phyloP scores from a whole-genome alignment of 2,329 filamentous ascomycete genomes.

The Neopestalotiopsis rosae region DNA sequence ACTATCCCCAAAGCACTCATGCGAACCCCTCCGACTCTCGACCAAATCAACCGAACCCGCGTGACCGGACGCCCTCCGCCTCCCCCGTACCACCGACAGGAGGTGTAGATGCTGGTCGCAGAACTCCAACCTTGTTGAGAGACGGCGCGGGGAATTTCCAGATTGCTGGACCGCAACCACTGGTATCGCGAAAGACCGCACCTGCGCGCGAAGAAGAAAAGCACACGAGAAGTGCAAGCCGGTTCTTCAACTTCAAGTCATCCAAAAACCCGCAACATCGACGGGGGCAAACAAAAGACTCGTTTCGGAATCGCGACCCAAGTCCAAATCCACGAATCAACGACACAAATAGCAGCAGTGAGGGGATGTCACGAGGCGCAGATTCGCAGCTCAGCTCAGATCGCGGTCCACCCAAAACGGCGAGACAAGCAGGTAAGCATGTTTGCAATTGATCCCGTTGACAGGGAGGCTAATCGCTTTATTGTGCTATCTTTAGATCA shows the following conservation, averaged over 20 bases:
- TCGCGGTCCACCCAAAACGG: slow-evolving; percentile 34
- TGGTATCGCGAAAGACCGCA: slow-evolving; percentile 11
- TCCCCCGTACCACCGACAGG: not conserved
- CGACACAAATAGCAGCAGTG: slow-evolving; percentile 29
- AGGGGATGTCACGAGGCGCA: slow-evolving; percentile 34
- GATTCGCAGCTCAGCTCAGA: slow-evolving; percentile 35
- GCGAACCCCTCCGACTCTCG: slow-evolving; percentile 6
- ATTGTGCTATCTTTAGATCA: slow-evolving; percentile 29
- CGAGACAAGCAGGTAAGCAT: slow-evolving; percentile 40
- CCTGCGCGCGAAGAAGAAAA: slow-evolving; percentile 33
- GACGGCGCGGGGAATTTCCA: slow-evolving; percentile 14
- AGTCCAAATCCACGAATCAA: slow-evolving; percentile 26
- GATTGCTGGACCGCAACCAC: not conserved
- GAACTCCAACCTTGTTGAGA: slow-evolving; percentile 3
- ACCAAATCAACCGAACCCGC: slow-evolving; percentile 14
- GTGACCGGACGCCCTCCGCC: slow-evolving; percentile 7
- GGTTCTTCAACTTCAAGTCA: slow-evolving; percentile 38
- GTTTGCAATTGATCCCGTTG: not conserved
- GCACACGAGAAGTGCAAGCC: slow-evolving; percentile 37
- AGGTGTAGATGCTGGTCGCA: slow-evolving; percentile 3
- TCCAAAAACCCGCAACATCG: slow-evolving; percentile 25
- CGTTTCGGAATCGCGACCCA: slow-evolving; percentile 22
- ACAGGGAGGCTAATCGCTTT: slow-evolving; percentile 27
- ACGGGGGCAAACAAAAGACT: slow-evolving; percentile 10
- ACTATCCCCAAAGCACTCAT: slow-evolving; percentile 17